Evolutionary conservation across 1,139 yeast genomes (phyloP).

Genomic region (Geotrichum carabidarum): DNA sequence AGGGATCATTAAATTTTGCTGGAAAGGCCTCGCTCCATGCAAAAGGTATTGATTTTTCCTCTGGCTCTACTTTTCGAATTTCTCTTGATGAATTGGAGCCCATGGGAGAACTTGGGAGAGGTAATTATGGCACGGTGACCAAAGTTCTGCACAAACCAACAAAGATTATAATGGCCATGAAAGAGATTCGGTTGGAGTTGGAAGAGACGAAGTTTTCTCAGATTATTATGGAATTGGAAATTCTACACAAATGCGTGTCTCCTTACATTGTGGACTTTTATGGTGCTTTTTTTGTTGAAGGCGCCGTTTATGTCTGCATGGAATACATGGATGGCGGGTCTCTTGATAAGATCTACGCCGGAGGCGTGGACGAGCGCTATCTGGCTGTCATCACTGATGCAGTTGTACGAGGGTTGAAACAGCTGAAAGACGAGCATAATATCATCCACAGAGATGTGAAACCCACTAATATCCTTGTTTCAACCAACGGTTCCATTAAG

Average conservation of each 20-base stretch:
- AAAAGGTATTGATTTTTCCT: conserved; percentile 82
- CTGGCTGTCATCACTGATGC: conserved; percentile 78
- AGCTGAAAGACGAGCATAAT: conserved; percentile 80
- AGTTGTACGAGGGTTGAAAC: conserved; percentile 76
- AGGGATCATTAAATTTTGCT: conserved; percentile 85
- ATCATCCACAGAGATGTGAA: conserved; percentile 96
- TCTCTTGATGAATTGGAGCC: conserved; percentile 77
- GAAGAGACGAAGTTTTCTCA: conserved; percentile 90
- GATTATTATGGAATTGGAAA: conserved; percentile 91
- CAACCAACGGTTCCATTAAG: conserved; percentile 76
- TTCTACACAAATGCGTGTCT: conserved; percentile 82
- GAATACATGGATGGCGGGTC: conserved; percentile 99
- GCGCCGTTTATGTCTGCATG: conserved; percentile 97
- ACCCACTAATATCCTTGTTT: conserved; percentile 86
- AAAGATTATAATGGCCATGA: conserved; percentile 91
- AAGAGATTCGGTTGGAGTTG: conserved; percentile 84
- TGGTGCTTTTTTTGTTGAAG: conserved; percentile 96
- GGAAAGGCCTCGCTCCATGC: conserved; percentile 92
- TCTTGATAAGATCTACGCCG: conserved; percentile 73
- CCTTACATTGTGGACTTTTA: conserved; percentile 92
- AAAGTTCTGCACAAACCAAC: conserved; percentile 94
- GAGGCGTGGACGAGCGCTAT: conserved; percentile 76
- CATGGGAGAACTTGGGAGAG: conserved; percentile 88
- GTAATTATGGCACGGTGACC: conserved; percentile 92
- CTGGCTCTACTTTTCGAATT: conserved; percentile 82